Evolutionary conservation across 192 early-diverging fungal species (phyloP), one percentile per base, ranked within the genome.

Genomic region (Kickxella alabastrina): DNA sequence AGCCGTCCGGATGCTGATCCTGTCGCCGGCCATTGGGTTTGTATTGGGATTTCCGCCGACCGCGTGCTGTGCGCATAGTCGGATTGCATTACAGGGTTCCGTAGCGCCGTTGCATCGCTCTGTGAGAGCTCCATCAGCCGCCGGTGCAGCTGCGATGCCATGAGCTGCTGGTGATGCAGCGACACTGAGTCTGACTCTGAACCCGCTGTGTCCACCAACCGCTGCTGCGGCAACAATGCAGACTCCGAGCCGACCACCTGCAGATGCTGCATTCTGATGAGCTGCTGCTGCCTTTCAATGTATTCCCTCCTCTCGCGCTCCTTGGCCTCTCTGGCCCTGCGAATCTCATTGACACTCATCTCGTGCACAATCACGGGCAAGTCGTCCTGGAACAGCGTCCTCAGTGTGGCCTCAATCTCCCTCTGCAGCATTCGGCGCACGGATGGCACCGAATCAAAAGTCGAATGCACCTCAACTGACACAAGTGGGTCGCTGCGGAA

Each of bases 401-500:
- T 59, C 43, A 99, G 65, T 45, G 91, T 87, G 9, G 83, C 82
- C 60, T 98, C 93, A 39, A 99, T 99, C 50, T 92, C 86, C 8
- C 75, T 62, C 75, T 97, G 94, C 34, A 99, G 62, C 69, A 96
- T 90, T 3, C 84, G 63, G 36, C 90, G 81, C 34, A 99, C 89
- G 28, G 83, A 87, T 15, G 90, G 84, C 27, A 97, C 84, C 57
- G 86, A 84, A 55, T 99, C 97, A 65, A 99, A 99, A 1, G 97
- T 96, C n/a, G 92, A 95, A 50, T 87, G 89, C 32, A 99, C 92
- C 44, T 89, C 82, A 9, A 99, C 87, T 0, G 84, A 87, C 37
- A 97, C 94, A 21, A 99, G 63, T 10, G 97, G 95, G 56, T 98
- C 95, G 59, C 92, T 98, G 59, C 97, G 94, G 59, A 99, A 98